Conservation (phyloP, 148 eudicot genomes). For the Salicornia ramosissima region DNA sequence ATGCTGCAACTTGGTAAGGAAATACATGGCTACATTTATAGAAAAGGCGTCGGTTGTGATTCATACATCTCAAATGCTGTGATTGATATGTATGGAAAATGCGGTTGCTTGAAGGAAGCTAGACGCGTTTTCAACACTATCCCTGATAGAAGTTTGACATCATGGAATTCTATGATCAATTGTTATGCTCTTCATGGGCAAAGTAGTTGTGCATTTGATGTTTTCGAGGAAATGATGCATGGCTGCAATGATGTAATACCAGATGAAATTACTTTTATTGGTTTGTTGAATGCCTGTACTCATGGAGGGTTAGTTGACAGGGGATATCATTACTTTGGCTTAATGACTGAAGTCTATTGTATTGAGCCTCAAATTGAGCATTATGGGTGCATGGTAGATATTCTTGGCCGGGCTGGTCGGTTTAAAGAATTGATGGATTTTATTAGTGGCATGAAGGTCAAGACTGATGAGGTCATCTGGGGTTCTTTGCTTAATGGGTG, state of each 20-base stretch:
- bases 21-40: conserved; percentile 47
- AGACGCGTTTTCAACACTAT: conserved; percentile 46
- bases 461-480: conserved; percentile 79
- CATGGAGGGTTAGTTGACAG: conserved; percentile 70
- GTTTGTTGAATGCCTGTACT: conserved; percentile 67
- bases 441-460: conserved; percentile 45
- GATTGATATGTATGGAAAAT: conserved; percentile 83
- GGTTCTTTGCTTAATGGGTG: conserved; percentile 74
- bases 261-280: conserved; percentile 64
- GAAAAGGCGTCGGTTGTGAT: conserved; percentile 37
- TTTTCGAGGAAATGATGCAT: conserved; percentile 56
- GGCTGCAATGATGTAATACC: conserved; percentile 35
- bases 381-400: conserved; percentile 70
- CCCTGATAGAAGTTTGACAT: conserved; percentile 33
- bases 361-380: conserved; percentile 72
- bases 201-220: conserved; percentile 50
- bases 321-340: conserved; percentile 43
- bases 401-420: conserved; percentile 64
- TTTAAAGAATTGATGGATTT: conserved; percentile 59
- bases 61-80: conserved; percentile 45
- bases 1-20: conserved; percentile 69
- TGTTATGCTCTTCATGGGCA: conserved; percentile 67
- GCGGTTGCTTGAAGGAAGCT: conserved; percentile 62
- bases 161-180: conserved; percentile 83
- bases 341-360: conserved; percentile 44